Base-by-base conservation (phyloP, 2,329 filamentous ascomycete genomes). In the Fusarium sp. region DNA sequence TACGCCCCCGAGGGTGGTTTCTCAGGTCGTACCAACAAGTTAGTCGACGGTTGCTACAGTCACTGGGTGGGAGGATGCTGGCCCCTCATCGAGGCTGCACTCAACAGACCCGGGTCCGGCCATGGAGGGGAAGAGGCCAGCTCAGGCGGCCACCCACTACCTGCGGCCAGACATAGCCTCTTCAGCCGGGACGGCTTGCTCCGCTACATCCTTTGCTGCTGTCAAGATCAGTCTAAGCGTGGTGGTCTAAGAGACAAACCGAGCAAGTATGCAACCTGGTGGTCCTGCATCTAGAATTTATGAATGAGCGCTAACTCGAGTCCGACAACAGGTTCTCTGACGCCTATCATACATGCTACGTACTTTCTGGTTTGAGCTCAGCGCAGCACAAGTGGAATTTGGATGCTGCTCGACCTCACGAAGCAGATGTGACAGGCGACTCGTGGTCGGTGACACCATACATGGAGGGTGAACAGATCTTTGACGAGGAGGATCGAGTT, bases 61-160 rank as follows among this genome's bases (percentile, higher is more conserved):
- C 95, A 98, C 82, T 99, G 96, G 96, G 92, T 97, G 37, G 96
- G 96, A 59, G 93, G 92, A 59, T 98, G 95, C 83, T 99, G 95
- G 93, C 92, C 95, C 48, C 83, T 99, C 71, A 86, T 98, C 73
- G 92, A 98, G 83, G 93, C 93, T 62, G 91, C 91, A 59, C 83
- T 96, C 63, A 87, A 88, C 73, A 88, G 87, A 32, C 84, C 85
- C 60, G 50, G 52, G 44, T 18, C 60, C 32, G 52, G 38, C 26
- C 60, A 44, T 65, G 81, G 74, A 76, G 77, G 72, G 66, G 73
- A 76, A 63, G 73, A 69, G 69, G 73, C 76, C 76, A 66, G 64
- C 64, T 69, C 74, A 58, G 70, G 70, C 71, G 76, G 75, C 73
- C 76, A 76, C 61, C 67, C 75, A 68, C 68, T 72, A 52, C 77